Evolutionary conservation across 2,329 filamentous ascomycete genomes (phyloP), one percentile per base, ranked within the genome.

Genomic region (Phialemoniopsis sp.): DNA sequence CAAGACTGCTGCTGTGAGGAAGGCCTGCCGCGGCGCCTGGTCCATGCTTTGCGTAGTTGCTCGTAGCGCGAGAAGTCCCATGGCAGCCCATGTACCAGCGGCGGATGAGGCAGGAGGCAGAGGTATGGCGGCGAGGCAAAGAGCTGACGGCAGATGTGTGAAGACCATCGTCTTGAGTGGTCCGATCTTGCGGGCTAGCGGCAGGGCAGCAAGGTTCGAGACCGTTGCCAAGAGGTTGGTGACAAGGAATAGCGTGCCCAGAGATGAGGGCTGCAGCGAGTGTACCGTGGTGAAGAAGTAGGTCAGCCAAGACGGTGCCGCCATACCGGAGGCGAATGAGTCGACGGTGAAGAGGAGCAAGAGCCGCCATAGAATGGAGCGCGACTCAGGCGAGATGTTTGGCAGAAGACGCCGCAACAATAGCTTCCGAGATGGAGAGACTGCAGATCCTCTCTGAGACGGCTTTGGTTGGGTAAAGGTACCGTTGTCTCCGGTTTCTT

Each of bases 301-400:
- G 0, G 73, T 76, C 4, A 78, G 58, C 82, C 80, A 63, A 49
- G 80, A 63, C 59, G 60, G 4, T 72, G 56, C 46, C 4, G 80
- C 82, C 55, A 90, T 72, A 3, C 86, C 85, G 2, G 80, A 83
- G 2, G 82, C 84, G 41, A 89, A 75, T 0, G 80, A 76, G 55
- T 89, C 85, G 6, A 89, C 52, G 2, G 73, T 73, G 49, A 89
- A 84, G 2, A 91, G 64, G 8, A 84, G 59, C 52, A 80, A 85
- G 0, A 91, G 67, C 36, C 79, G 76, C 37, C 75, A 56, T 6
- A 86, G 64, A 21, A 81, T 68, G 1, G 62, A 51, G 7, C 71
- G 62, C 29, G 72, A 80, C n/a, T 75, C 64, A 3, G 58, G 60
- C 5, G 77, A 79, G 15, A 89, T 78, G 3, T 72, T 63, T 1